Conservation (phyloP, 1,284 basidiomycete species). For the Clitocybe nebularis region DNA sequence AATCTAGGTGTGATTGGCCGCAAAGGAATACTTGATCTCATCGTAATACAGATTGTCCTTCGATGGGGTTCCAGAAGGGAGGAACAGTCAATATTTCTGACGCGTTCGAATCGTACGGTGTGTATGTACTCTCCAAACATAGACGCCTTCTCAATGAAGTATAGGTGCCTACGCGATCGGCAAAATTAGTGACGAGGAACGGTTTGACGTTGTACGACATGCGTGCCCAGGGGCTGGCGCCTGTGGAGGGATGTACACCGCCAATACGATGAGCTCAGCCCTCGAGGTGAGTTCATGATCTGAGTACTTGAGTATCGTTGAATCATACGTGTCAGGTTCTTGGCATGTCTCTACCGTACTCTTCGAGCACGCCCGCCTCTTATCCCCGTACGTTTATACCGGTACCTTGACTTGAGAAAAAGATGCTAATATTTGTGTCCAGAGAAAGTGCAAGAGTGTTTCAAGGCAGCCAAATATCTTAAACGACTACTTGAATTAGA, state of each 20-base stretch:
- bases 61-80: slow-evolving; percentile 74
- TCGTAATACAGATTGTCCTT: slow-evolving; percentile 58
- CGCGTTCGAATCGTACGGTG: slow-evolving; percentile 80
- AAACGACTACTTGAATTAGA: slow-evolving; percentile 81
- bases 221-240: slow-evolving; percentile 79
- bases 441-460: slow-evolving; percentile 86
- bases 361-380: slow-evolving; percentile 79
- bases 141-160: not conserved
- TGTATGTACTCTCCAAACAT: slow-evolving; percentile 1
- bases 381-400: slow-evolving; percentile 53
- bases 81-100: slow-evolving; percentile 81
- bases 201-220: slow-evolving; percentile 77
- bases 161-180: slow-evolving; percentile 70
- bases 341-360: slow-evolving; percentile 90
- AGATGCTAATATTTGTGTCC: not conserved
- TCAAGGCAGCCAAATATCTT: slow-evolving; percentile 79
- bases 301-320: not conserved
- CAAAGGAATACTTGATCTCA: not conserved
- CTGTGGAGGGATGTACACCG: slow-evolving; percentile 86
- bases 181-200: slow-evolving; percentile 72
- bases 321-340: slow-evolving; percentile 34
- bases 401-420: not conserved
- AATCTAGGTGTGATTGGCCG: not conserved
- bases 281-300: slow-evolving; percentile 59
- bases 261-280: slow-evolving; percentile 87